Percentiles rank a stretch among this genome's conserved stretches.
Conservation (phyloP, 2,329 filamentous ascomycete genomes). For the Aspergillus texensis region DNA sequence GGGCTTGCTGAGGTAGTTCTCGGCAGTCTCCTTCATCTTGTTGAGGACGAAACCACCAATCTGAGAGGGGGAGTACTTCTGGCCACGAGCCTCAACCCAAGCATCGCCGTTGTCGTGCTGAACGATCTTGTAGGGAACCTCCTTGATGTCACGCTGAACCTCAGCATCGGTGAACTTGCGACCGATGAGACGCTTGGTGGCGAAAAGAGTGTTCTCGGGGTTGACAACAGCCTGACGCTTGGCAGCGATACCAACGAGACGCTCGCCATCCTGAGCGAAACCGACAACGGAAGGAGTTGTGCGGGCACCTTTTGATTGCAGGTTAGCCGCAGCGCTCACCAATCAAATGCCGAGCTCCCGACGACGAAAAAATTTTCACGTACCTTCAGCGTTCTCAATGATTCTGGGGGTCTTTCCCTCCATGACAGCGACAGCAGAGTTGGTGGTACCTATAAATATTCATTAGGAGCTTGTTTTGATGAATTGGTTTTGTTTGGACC, state of each 20-base stretch:
- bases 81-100: constrained; percentile 88
- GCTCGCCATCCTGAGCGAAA: constrained; percentile 93
- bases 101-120: constrained; percentile 96
- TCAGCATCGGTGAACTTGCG: constrained; percentile 93
- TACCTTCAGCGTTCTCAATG: constrained; percentile 97
- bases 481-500: neutral
- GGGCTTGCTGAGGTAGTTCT: constrained; percentile 85
- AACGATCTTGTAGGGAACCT: constrained; percentile 98
- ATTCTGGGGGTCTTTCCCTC: constrained; percentile 94
- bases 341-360: constrained; percentile 1
- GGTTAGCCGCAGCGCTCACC: constrained; percentile 19
- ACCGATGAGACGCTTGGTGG: constrained; percentile 97
- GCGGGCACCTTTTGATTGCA: constrained; percentile 65
- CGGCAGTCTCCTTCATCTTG: constrained; percentile 99
- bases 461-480: constrained; percentile 19
- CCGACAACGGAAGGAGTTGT: constrained; percentile 94
- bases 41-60: constrained; percentile 94
- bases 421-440: constrained; percentile 97
- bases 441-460: constrained; percentile 71
- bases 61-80: constrained; percentile 98
- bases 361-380: constrained; percentile 30
- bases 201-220: constrained; percentile 97
- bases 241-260: constrained; percentile 92
- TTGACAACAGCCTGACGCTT: constrained; percentile 99
- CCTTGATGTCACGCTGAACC: constrained; percentile 95